phyloP scores from a whole-genome alignment of 202 grass and related monocot genomes.

The Alloteropsis angusta region DNA sequence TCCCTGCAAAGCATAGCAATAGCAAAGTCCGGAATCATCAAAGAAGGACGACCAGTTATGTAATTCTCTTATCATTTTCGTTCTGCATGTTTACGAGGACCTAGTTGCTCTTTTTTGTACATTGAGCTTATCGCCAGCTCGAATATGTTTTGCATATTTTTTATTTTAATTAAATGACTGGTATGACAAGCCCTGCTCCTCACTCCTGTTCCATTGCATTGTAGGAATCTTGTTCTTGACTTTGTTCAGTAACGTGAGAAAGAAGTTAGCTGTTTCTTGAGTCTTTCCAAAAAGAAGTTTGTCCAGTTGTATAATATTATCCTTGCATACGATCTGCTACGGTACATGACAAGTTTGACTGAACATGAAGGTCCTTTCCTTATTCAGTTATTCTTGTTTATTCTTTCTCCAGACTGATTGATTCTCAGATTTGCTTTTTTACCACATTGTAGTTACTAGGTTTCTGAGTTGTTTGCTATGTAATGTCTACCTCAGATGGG shows the following conservation, averaged over 20 bases:
- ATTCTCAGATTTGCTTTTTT: background rate
- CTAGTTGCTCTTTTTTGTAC: background rate
- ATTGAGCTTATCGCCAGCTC: background rate
- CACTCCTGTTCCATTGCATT: background rate
- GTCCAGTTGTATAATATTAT: background rate
- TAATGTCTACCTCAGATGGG: background rate
- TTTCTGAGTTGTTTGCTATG: background rate
- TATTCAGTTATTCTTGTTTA: background rate
- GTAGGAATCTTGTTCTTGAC: background rate
- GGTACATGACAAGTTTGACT: background rate
- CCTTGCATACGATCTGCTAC: background rate
- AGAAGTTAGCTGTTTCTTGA: background rate
- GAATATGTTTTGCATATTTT: background rate
- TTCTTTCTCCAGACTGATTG: background rate
- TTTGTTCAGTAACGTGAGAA: background rate
- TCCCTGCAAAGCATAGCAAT: constrained; percentile 73
- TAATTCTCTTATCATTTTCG: constrained; percentile 19
- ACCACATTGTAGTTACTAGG: background rate
- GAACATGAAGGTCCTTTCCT: background rate
- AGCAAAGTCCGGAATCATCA: constrained; percentile 97
- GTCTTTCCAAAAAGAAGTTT: background rate
- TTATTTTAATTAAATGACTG: constrained; percentile 1
- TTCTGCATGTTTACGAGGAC: background rate
- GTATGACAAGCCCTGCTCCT: background rate
- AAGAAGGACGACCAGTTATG: constrained; percentile 74